Base-by-base conservation (phyloP, 2,329 filamentous ascomycete genomes). In the Arthrinium phaeospermum region DNA sequence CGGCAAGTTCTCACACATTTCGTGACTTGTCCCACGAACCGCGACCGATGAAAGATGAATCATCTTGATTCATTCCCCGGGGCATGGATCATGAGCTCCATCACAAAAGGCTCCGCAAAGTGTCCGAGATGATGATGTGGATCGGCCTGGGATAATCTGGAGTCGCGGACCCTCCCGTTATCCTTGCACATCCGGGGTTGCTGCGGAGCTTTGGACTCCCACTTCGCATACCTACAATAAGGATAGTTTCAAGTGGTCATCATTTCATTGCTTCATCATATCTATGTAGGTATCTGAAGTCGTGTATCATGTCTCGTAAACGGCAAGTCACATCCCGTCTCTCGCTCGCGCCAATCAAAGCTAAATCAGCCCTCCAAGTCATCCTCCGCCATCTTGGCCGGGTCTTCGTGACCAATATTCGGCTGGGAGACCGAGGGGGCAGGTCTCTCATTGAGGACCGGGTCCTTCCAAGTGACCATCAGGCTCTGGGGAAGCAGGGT, bases 401-500 rank as follows among this genome's bases (percentile, higher is more conserved):
- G 41, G 24, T 68, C 45, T 19, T 46, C 41, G 14, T 34, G 27
- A 24, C 45, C 67, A 22, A 34, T n/a, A 27, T 34, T 45, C 3
- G 41, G 57, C 1, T 22, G 19, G 4, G 16, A 76, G 2, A 86
- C 80, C 0, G 86, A 88, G 4, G 83, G 86, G 2, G 85, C 82
- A 3, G 85, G 84, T 0, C 87, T 84, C 19, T 85, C 81, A 41
- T 83, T 83, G 0, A 76, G 76, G 3, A 78, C 78, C 0, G 91
- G 91, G 34, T 87, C 82, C 79, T 91, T 93, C 87, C 89, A 95
- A 24, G 86, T 81, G 30, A 86, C 77, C 91, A 95, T 93, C 75
- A 93, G 83, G 75, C 92, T 89, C 79, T 95, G 94, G 0, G 89
- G 87, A 37, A 95, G 82, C 72, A 90, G 89, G 0, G 85, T 87